Base-by-base conservation (phyloP, 306 rosid species). In the Medicago ruthenica region DNA sequence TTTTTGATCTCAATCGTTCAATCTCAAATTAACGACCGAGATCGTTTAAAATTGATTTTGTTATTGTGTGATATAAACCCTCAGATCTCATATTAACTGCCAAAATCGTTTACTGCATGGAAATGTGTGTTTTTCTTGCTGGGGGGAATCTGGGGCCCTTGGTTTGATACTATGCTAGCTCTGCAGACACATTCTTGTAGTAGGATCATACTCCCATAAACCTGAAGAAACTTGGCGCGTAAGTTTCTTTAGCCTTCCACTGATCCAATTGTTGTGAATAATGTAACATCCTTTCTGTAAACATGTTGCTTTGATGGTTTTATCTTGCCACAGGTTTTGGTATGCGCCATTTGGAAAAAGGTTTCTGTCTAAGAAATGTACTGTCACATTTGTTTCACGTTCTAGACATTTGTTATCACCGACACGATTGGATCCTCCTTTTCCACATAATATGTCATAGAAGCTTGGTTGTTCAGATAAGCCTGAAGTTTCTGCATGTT, bases 381-480 rank as follows among this genome's bases (percentile, higher is more conserved):
- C 92, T 0, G 96, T 92, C 71, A 94, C 59, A 80, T 92, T 92
- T 67, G 96, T 88, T 83, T 94, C 93, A 18, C 93, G 96, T 54
- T 94, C 93, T 68, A 90, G 70, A 76, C 97, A 92, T 76, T 20
- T 83, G 39, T 79, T 54, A 70, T 85, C 79, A 11, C 87, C 87
- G 8, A 85, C 79, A 5, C 97, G 96, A 80, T 89, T 81, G 76
- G 89, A 74, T 37, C 98, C 97, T 47, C 89, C 87, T 34, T 80
- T 80, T 51, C 97, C 97, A 13, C 98, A 94, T 75, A 94, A 85
- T 13, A 81, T 86, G 87, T 94, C 96, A 54, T 94, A 92, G 79
- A 94, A 94, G 90, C 98, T 94, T 66, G 98, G 98, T 84, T 94
- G 97, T 86, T 94, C 98, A 36, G 98, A 94, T 79, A 84, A 72